Conservation (phyloP, 1,139 yeast genomes). For the Williopsis jadinii region DNA sequence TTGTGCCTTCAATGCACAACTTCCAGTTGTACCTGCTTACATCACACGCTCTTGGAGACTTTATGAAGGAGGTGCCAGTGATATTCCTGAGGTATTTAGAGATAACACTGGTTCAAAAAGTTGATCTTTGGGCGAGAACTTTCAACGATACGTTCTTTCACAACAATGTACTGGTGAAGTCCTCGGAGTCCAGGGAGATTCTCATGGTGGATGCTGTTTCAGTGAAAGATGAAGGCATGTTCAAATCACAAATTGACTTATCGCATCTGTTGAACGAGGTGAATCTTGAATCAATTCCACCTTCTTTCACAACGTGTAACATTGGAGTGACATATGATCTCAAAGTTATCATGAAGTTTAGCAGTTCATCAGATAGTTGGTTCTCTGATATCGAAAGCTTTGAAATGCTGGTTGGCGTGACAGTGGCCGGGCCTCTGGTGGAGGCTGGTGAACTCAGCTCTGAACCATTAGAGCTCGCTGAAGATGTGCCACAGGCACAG, state of each 20-base stretch:
- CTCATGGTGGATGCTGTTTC: neutral
- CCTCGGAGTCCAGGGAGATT: neutral
- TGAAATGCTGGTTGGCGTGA: neutral
- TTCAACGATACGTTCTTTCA: neutral
- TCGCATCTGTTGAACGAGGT: neutral
- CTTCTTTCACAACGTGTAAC: slow-evolving; percentile 1
- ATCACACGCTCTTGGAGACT: no score
- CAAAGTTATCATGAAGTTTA: neutral
- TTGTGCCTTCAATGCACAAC: no score
- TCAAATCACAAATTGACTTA: neutral
- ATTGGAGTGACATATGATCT: neutral
- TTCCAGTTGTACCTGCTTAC: no score
- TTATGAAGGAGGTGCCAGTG: no score
- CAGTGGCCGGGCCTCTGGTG: neutral
- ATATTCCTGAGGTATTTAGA: no score
- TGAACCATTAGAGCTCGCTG: no score
- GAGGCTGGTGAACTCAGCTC: neutral
- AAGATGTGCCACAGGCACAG: no score
- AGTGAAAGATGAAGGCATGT: neutral
- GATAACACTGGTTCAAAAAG: no score
- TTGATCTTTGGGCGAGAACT: no score
- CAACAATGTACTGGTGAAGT: neutral
- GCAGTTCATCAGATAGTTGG: neutral
- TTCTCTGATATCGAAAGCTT: neutral
- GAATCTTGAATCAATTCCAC: neutral